Evolutionary conservation across 495 filamentous ascomycete species (phyloP).

Genomic region (Glarea lozoyensis): DNA sequence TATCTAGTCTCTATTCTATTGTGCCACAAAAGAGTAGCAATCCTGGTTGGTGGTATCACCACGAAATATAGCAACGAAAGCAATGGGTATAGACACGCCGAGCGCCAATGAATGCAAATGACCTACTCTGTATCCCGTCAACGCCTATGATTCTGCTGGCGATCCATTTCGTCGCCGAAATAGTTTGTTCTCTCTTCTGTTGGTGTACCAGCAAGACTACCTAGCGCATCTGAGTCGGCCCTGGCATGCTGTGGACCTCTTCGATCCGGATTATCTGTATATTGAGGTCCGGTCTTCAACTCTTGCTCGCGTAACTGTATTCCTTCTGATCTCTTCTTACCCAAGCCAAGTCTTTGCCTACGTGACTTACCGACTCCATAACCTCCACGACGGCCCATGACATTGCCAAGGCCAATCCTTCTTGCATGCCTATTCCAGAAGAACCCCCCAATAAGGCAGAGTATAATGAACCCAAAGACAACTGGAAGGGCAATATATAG

Average conservation of each 20-base stretch:
- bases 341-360: slow-evolving; percentile 10
- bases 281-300: slow-evolving; percentile 5
- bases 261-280: slow-evolving; percentile 8
- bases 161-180: slow-evolving; percentile 6
- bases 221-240: slow-evolving; percentile 11
- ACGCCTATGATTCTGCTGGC: not conserved
- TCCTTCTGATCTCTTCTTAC: slow-evolving; percentile 8
- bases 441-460: slow-evolving; percentile 11
- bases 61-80: no score
- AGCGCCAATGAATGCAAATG: no score
- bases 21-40: no score
- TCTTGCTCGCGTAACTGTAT: slow-evolving; percentile 13
- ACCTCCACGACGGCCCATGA: slow-evolving; percentile 16
- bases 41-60: no score
- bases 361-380: slow-evolving; percentile 14
- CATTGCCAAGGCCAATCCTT: slow-evolving; percentile 14
- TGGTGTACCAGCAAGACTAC: slow-evolving; percentile 13
- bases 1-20: no score
- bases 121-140: no score
- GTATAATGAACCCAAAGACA: slow-evolving; percentile 12
- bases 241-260: not conserved
- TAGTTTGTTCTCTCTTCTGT: slow-evolving; percentile 10
- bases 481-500: slow-evolving; percentile 16
- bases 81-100: no score
- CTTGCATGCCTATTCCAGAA: slow-evolving; percentile 11